These are phyloP conservation scores for Drosera spatulata DNA, from an alignment of 179 eudicot genomes.

Conservation along the genomic window DNA sequence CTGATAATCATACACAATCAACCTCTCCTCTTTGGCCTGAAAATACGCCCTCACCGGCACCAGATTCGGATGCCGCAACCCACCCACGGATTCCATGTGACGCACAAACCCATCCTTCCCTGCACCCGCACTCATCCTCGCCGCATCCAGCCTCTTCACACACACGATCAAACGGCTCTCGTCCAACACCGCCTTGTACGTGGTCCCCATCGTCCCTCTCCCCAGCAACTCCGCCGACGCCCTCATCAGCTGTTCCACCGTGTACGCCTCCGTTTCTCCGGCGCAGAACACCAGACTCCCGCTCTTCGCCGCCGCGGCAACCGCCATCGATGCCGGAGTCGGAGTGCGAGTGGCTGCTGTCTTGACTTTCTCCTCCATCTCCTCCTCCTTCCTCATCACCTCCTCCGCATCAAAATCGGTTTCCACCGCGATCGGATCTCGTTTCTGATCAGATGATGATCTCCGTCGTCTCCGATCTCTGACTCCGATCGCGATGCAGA, in stretches of 20 bases:
- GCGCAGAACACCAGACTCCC: slow-evolving; percentile 47
- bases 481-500: slow-evolving; percentile 14
- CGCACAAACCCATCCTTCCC: slow-evolving; percentile 23
- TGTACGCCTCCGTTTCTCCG: slow-evolving; percentile 39
- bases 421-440: too few relatives aligned
- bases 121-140: slow-evolving; percentile 34
- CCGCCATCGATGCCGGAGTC: slow-evolving; percentile 5
- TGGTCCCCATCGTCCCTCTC: slow-evolving; percentile 75
- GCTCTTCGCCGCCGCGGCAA: slow-evolving; percentile 11
- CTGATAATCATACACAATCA: slow-evolving; percentile 70
- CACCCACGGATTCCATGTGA: slow-evolving; percentile 64
- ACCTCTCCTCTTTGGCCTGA: slow-evolving; percentile 63
- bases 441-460: too few relatives aligned
- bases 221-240: slow-evolving; percentile 94
- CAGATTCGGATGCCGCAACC: slow-evolving; percentile 73
- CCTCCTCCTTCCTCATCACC: too few relatives aligned
- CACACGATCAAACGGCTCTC: slow-evolving; percentile 47
- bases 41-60: slow-evolving; percentile 75
- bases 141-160: slow-evolving; percentile 78
- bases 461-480: too few relatives aligned
- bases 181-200: slow-evolving; percentile 68
- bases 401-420: too few relatives aligned
- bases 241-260: slow-evolving; percentile 72
- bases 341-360: too few relatives aligned
- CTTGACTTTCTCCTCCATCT: too few relatives aligned